A percentile compares a stretch with the other conserved stretches of the same genome.
phyloP scores from a whole-genome alignment of 768 basidiomycete species.

The Strobilomyces confusus region DNA sequence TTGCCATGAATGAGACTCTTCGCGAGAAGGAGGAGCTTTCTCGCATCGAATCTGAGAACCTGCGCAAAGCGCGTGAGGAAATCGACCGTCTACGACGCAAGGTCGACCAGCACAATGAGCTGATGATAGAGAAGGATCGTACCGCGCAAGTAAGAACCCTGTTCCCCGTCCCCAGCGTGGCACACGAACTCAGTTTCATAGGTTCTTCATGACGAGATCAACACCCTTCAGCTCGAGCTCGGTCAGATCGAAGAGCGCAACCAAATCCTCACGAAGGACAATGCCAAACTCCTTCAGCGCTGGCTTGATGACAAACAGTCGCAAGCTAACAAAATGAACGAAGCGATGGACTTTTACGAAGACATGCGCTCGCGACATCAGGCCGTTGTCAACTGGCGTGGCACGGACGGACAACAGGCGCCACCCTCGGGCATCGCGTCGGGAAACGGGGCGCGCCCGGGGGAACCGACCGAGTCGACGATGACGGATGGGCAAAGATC shows the following conservation, averaged over 20 bases:
- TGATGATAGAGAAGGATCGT: slow-evolving; percentile 85
- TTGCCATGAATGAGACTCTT: slow-evolving; percentile 92
- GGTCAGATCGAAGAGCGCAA: slow-evolving; percentile 87
- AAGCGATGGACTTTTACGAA: slow-evolving; percentile 86
- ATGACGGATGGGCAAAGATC: slow-evolving; percentile 71
- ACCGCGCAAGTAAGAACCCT: slow-evolving; percentile 70
- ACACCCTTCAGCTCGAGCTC: slow-evolving; percentile 86
- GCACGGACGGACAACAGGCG: slow-evolving; percentile 32
- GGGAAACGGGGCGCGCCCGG: slow-evolving; percentile 44
- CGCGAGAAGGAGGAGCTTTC: slow-evolving; percentile 90
- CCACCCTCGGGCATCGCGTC: slow-evolving; percentile 36
- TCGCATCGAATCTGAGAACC: slow-evolving; percentile 74
- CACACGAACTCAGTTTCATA: slow-evolving; percentile 30
- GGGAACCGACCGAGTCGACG: slow-evolving; percentile 32
- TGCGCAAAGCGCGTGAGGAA: slow-evolving; percentile 76
- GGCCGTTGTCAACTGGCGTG: slow-evolving; percentile 56
- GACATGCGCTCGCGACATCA: slow-evolving; percentile 76
- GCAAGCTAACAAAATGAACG: slow-evolving; percentile 94
- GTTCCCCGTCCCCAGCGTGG: background rate
- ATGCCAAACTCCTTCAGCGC: slow-evolving; percentile 90
- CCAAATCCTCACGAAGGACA: slow-evolving; percentile 82
- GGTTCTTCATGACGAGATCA: slow-evolving; percentile 95
- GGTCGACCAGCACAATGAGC: slow-evolving; percentile 78
- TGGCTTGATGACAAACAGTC: slow-evolving; percentile 95
- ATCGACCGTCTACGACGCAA: slow-evolving; percentile 64